Base-by-base conservation (phyloP, 495 filamentous ascomycete species). In the Daldinia decipiens region DNA sequence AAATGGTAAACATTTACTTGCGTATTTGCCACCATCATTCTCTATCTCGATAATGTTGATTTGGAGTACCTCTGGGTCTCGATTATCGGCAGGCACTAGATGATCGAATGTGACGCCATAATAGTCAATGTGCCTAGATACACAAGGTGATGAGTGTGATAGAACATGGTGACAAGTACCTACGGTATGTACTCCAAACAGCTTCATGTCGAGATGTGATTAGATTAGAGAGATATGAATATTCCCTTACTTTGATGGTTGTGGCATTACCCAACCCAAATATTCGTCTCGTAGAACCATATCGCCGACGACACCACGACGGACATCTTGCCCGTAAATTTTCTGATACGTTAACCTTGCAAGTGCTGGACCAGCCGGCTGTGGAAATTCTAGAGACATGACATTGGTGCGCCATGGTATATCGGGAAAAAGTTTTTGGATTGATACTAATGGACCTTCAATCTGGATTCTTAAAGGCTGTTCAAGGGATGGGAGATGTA, bases 11-110 rank as follows among this genome's bases (percentile, higher is more conserved):
- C 11, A 12, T 12, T 7, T 24, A 11, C 9, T 47, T 24, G 43
- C 43, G 9, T 47, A 47, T 9, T 4, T 1, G 1, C 43, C 43
- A 47, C 19, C 19, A 24, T 47, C 19, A 4, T 47, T 19, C 11
- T 47, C 43, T 21, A 47, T 47, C 19, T 47, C 43, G 19, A 47
- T 47, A 11, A 47, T 47, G 19, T 47, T 47, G 19, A 47, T 47
- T 12, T 47, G 43, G 4, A 47, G 43, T 12, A 47, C 43, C 3
- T 47, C 43, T 21, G 43, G 43, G 9, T 47, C 8, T 4, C 19
- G 1, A 12, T 47, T 21, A 47, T 47, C 43, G 19, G 19, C 3
- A 24, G 43, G 19, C 3, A 47, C 43, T 24, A 24, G 43, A 47
- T 47, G 43, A 7, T 47, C 43, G 43, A 47, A 47, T 24, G 43